phyloP scores from a whole-genome alignment of 257 asterid genomes.

The Schizonepeta tenuifolia region DNA sequence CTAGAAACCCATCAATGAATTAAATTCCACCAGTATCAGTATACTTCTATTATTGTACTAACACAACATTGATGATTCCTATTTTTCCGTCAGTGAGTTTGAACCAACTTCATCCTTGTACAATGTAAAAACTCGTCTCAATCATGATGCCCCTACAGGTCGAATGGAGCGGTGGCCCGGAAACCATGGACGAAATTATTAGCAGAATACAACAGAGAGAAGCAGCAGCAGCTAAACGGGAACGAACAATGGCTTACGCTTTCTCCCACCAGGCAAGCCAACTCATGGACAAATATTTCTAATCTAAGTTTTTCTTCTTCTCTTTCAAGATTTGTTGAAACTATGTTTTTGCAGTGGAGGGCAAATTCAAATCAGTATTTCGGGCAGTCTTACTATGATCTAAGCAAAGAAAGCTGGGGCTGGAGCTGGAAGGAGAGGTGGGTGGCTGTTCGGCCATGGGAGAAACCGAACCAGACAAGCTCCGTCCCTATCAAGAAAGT shows the following conservation, averaged over 20 bases:
- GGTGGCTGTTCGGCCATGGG: constrained; percentile 84
- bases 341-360: constrained; percentile 57
- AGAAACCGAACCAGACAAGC: constrained; percentile 51
- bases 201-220: constrained; percentile 69
- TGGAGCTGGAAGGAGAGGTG: constrained; percentile 91
- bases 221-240: constrained; percentile 69
- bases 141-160: constrained; percentile 39
- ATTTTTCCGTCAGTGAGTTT: neutral
- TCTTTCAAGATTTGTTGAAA: neutral
- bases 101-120: too few species aligned
- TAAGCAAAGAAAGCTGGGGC: constrained; percentile 79
- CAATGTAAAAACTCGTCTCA: too few species aligned
- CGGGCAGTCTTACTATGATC: constrained; percentile 74
- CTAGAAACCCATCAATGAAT: constrained; percentile 17
- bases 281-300: neutral
- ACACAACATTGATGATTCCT: constrained; percentile 11
- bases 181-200: constrained; percentile 76
- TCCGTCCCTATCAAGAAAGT: constrained; percentile 40
- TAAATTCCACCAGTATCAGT: constrained; percentile 17
- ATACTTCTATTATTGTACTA: constrained; percentile 25
- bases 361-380: constrained; percentile 60
- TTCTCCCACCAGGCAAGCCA: constrained; percentile 74
- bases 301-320: neutral
- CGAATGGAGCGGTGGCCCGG: constrained; percentile 80
- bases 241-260: constrained; percentile 76